Evolutionary conservation across 1,284 basidiomycete species (phyloP).

Genomic region (Cryptococcus wingfieldii): DNA sequence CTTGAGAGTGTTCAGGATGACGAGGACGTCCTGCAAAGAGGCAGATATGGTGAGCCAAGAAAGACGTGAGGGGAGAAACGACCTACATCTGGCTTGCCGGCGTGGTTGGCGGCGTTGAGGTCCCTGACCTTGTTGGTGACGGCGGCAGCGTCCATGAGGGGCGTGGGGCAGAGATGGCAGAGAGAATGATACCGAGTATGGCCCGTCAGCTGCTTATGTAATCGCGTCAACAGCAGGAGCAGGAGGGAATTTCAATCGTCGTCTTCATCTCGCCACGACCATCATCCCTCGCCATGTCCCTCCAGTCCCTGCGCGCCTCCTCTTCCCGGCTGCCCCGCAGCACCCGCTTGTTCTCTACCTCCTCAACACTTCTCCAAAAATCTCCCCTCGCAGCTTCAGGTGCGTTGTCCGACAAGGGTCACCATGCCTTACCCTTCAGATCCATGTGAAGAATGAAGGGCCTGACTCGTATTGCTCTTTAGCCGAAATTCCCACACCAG

Average conservation of each 20-base stretch:
- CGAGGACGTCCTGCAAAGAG: conserved; percentile 62
- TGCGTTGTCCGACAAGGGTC: conserved; percentile 11
- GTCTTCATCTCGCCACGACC: background rate
- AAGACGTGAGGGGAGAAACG: too few species aligned
- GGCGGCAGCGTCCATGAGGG: conserved; percentile 31
- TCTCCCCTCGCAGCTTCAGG: conserved; percentile 23
- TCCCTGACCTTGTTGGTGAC: conserved; percentile 34
- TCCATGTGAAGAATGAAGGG: background rate
- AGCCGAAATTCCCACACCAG: conserved; percentile 32
- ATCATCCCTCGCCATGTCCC: conserved; percentile 3
- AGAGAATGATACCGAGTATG: too few species aligned
- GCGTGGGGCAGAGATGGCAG: background rate
- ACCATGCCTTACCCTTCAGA: background rate
- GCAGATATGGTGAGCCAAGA: too few species aligned
- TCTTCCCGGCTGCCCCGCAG: conserved; percentile 9
- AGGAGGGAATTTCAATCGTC: too few species aligned
- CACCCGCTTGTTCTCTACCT: conserved; percentile 15
- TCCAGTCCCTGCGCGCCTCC: conserved; percentile 14
- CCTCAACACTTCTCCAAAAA: conserved; percentile 22
- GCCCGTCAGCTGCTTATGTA: too few species aligned
- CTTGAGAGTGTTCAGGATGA: conserved; percentile 69
- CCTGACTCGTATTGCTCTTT: background rate
- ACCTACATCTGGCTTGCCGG: conserved; percentile 68
- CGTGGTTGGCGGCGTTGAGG: conserved; percentile 62
- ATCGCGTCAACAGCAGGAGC: background rate